Base-by-base conservation (phyloP, 1,139 yeast genomes). In the Sugiyamaella japonica region DNA sequence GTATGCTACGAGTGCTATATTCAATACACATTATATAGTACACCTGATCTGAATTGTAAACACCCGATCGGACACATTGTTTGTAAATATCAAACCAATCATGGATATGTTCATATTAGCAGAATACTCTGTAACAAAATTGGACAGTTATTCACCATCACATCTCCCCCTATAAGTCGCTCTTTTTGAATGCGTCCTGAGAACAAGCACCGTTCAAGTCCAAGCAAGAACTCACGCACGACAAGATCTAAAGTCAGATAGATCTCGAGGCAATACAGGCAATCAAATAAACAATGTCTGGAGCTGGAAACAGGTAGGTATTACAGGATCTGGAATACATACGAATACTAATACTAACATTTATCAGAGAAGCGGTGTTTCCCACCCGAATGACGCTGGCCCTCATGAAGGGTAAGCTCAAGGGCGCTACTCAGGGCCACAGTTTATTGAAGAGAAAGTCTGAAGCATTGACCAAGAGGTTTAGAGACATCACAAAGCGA, bases 341-440 rank as follows among this genome's bases (percentile, higher is more conserved):
- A n/a, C n/a, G n/a, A n/a, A n/a, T n/a, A n/a, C n/a, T n/a, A n/a
- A n/a, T n/a, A 23, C 56, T 53, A 41, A 49, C 53, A 6, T 38
- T 6, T n/a, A 4, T 7, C 44, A 70, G 77, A 61, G 77, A 74
- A 63, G 75, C 76, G 44, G 77, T 91, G 55, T 91, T 91, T 73
- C 97, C 98, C 43, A 91, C 98, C 48, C 90, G 97, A 74, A 90
- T 91, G 98, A 91, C 98, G 59, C 81, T 93, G 65, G 93, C 96
- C 50, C 73, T 89, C 60, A 93, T 93, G 99, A 93, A 93, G 77
- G 82, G 87, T 58, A 93, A 93, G 75, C 82, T 93, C 68, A 93
- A 91, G 75, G 99, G 99, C 48, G 99, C 99, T 2, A 93, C 89
- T 68, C 96, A 89, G 67, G 99, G 99, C 40, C 96, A 93, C 71